Conservation (phyloP, 2,329 filamentous ascomycete genomes). For the Arthrobotrys megalospora region DNA sequence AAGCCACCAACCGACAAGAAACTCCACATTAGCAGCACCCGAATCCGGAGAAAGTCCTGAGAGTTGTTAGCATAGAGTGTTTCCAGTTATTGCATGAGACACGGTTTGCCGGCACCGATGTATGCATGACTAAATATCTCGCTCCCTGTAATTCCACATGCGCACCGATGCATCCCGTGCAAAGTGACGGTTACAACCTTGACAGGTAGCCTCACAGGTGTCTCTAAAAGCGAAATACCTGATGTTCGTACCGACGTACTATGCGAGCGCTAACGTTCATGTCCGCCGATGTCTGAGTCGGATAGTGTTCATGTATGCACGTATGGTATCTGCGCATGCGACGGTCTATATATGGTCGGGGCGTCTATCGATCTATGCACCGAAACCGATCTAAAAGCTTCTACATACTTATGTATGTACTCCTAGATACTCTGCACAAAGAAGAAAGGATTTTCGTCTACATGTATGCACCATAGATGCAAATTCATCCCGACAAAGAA, state of each 20-base stretch:
- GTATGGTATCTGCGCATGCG: not conserved
- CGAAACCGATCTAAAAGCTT: not conserved
- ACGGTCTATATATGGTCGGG: conserved; percentile 14
- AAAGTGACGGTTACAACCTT: conserved; percentile 18
- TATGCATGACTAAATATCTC: conserved; percentile 18
- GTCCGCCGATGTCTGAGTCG: not conserved
- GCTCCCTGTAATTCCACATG: conserved; percentile 11
- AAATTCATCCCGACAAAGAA: not conserved
- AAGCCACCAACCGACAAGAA: conserved; percentile 9
- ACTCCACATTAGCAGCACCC: not conserved
- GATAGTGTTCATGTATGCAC: not conserved
- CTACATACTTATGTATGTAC: not conserved
- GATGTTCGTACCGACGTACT: not conserved
- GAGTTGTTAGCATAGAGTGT: conserved; percentile 1
- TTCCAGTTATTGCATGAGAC: conserved; percentile 19
- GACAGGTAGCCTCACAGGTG: conserved; percentile 12
- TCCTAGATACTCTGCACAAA: not conserved
- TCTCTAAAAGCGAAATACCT: not conserved
- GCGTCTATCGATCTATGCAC: conserved; percentile 4
- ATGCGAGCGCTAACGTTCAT: not conserved
- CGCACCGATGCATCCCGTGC: not conserved
- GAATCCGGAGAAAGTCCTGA: conserved; percentile 7
- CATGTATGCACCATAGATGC: not conserved
- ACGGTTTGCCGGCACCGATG: conserved; percentile 1
- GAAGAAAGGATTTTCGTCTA: not conserved